Conservation (phyloP, 1,139 yeast genomes). For the Debaryomyces singareniensis region DNA sequence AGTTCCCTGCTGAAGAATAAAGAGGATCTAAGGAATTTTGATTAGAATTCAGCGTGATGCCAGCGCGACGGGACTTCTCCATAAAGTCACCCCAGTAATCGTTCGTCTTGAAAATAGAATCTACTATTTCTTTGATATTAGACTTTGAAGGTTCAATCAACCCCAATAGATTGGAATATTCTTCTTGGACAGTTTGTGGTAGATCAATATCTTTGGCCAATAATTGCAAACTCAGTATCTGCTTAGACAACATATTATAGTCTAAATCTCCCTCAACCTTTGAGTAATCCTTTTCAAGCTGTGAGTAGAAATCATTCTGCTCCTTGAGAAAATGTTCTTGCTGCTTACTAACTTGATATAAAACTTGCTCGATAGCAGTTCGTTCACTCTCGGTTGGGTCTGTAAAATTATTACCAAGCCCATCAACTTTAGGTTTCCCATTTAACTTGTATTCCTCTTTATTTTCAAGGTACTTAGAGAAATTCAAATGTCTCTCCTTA, state of each 20-base stretch:
- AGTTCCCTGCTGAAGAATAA: slow-evolving; percentile 29
- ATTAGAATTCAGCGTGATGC: slow-evolving; percentile 22
- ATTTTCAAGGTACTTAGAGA: slow-evolving; percentile 8
- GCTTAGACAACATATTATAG: slow-evolving; percentile 50
- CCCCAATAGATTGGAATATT: slow-evolving; percentile 6
- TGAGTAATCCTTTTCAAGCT: slow-evolving; percentile 5
- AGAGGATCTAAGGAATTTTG: slow-evolving; percentile 15
- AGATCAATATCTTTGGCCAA: slow-evolving; percentile 73
- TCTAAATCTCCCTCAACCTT: slow-evolving; percentile 25
- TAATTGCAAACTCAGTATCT: slow-evolving; percentile 69
- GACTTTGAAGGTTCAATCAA: slow-evolving; percentile 2
- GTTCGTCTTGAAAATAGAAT: slow-evolving; percentile 9
- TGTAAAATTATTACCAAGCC: slow-evolving; percentile 7
- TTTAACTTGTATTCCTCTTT: slow-evolving; percentile 8
- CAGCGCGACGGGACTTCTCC: slow-evolving; percentile 24
- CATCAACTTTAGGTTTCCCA: slow-evolving; percentile 3
- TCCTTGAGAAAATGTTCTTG: slow-evolving; percentile 21
- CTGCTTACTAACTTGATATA: slow-evolving; percentile 22
- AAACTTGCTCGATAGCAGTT: slow-evolving; percentile 23
- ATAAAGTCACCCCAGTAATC: slow-evolving; percentile 14
- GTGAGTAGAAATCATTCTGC: slow-evolving; percentile 16
- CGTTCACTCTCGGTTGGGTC: slow-evolving; percentile 19
- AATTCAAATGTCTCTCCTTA: slow-evolving; percentile 11
- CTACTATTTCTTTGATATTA: slow-evolving; percentile 4
- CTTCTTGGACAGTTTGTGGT: slow-evolving; percentile 42